Conservation (phyloP, 805 yeast genomes). For the Naumovozyma baii region DNA sequence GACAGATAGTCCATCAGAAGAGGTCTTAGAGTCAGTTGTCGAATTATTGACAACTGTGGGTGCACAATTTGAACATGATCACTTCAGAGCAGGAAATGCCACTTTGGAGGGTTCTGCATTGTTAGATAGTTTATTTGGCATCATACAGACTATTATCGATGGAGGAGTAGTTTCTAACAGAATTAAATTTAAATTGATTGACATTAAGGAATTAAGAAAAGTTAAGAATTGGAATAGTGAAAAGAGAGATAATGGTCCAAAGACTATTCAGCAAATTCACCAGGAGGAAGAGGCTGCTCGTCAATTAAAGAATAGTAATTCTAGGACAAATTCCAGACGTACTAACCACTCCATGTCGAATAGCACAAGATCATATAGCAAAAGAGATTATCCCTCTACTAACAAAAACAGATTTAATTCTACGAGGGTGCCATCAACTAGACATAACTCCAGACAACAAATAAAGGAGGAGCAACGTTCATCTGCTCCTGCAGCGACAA, state of each 20-base stretch:
- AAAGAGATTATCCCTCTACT: slow-evolving; percentile 19
- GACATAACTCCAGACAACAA: slow-evolving; percentile 17
- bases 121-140: slow-evolving; percentile 51
- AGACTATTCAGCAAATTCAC: slow-evolving; percentile 84
- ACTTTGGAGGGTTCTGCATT: slow-evolving; percentile 36
- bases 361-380: slow-evolving; percentile 15
- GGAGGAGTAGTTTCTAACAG: slow-evolving; percentile 59
- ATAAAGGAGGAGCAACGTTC: slow-evolving; percentile 23
- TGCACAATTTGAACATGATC: slow-evolving; percentile 47
- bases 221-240: slow-evolving; percentile 52
- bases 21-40: slow-evolving; percentile 77
- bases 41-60: slow-evolving; percentile 84
- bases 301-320: slow-evolving; percentile 35
- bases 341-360: slow-evolving; percentile 18
- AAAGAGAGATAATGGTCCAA: slow-evolving; percentile 74
- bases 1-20: slow-evolving; percentile 66
- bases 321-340: slow-evolving; percentile 35
- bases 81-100: slow-evolving; percentile 25
- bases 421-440: slow-evolving; percentile 23
- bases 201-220: slow-evolving; percentile 69
- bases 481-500: slow-evolving; percentile 21
- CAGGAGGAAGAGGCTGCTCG: slow-evolving; percentile 65
- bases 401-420: slow-evolving; percentile 22
- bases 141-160: slow-evolving; percentile 43
- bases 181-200: slow-evolving; percentile 79